Base-by-base conservation (phyloP, 2,329 filamentous ascomycete genomes). In the Fusarium proliferatum region DNA sequence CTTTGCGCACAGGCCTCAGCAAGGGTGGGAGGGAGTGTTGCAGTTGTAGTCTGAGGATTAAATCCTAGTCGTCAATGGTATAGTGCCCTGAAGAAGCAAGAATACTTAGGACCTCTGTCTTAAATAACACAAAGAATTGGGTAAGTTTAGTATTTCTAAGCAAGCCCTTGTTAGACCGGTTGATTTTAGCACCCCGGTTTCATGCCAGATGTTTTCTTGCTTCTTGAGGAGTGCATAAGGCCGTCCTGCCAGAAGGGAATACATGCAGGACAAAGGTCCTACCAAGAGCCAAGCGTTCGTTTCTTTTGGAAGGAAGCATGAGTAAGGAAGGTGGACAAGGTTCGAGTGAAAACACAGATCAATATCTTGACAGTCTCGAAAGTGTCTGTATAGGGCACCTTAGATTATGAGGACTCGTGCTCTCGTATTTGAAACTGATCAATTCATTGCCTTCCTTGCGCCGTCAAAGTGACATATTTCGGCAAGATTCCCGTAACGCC, bases 401-500 rank as follows among this genome's bases (percentile, higher is more conserved):
- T 62, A 57, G 48, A 64, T 68, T 61, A 72, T 59, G 61, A 67
- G 69, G 61, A 64, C 68, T 65, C 49, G 49, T 71, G 48, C 41
- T 67, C 41, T 36, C 34, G 64, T 62, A 36, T 61, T 65, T 75
- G 55, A 51, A 51, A 56, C 68, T 67, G 65, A 76, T 73, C 55
- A 76, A 76, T 69, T 65, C 42, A 61, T 75, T 71, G 61, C 71
- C 61, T 72, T 74, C 71, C 77, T 69, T 80, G 76, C 79, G 80
- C 80, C 80, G 64, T 72, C 69, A 59, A 68, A 74, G 73, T 65
- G 63, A 74, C 61, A 74, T 67, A 76, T 59, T 72, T 69, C 60
- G 60, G 65, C 73, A 75, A 71, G 71, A 78, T 78, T 69, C 74
- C 75, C 71, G 64, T 69, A 82, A 82, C 81, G 81, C 81, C 81